phyloP scores from a whole-genome alignment of 805 yeast species.

The Sugiyamaella smithiae region DNA sequence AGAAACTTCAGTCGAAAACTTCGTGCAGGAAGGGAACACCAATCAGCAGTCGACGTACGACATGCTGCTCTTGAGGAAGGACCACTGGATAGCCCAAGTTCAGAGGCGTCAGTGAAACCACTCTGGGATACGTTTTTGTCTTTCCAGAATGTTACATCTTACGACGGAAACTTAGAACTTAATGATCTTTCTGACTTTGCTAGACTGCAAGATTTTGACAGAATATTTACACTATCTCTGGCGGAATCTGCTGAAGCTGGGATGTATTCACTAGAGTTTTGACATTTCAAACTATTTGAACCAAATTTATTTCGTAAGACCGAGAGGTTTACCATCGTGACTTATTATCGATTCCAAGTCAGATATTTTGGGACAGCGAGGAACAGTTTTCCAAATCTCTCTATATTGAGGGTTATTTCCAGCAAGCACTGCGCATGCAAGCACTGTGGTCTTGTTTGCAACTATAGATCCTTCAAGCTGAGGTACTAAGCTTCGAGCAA shows the following conservation, averaged over 20 bases:
- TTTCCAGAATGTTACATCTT: background rate
- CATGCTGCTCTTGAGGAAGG: background rate
- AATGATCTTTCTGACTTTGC: background rate
- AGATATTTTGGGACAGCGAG: background rate
- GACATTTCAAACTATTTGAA: background rate
- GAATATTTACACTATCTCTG: background rate
- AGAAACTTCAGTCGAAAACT: conserved; percentile 8
- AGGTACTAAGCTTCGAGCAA: conserved; percentile 16
- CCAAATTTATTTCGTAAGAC: background rate
- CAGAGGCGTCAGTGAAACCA: background rate
- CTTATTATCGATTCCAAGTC: background rate
- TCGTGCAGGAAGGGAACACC: background rate
- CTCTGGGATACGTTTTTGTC: background rate
- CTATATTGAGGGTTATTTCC: background rate
- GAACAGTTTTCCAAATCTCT: background rate
- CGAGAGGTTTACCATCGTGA: background rate
- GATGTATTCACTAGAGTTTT: background rate
- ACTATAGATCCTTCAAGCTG: conserved; percentile 14
- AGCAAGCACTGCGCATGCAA: conserved; percentile 15
- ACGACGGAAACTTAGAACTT: background rate
- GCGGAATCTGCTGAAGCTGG: background rate
- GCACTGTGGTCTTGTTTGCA: conserved; percentile 9
- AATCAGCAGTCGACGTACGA: background rate
- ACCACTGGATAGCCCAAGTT: background rate
- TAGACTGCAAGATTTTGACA: background rate